Base-by-base conservation (phyloP, 352 stramenopile species). In the Pythium graminicola region DNA sequence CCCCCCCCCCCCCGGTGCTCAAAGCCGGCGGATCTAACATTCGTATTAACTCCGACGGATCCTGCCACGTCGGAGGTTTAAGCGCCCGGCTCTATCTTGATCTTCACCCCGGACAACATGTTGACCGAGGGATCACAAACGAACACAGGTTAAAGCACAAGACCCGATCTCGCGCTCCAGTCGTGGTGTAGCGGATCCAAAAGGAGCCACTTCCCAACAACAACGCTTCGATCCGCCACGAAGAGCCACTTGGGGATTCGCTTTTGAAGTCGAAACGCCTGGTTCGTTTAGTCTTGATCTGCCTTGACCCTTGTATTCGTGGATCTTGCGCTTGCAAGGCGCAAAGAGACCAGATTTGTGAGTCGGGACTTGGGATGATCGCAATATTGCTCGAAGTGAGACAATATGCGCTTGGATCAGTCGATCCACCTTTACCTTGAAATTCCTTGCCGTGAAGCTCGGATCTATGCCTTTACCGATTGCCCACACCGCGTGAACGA, bases 291-390 rank as follows among this genome's bases (percentile, higher is more conserved):
- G 22, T 31, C 24, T 47, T 47, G 40, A 13, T 33, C 14, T 35
- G 39, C 39, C 32, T 23, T 10, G 23, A 47, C 40, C 23, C 27
- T 38, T 28, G 42, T 36, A 27, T 8, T 49, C 24, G 42, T 19
- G 24, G 42, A 49, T 49, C 42, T n/a, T 49, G 42, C 42, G 42
- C 17, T 49, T 49, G 26, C 24, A 49, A 49, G 26, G 13, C 42
- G 26, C 42, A 49, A 27, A 49, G 42, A 11, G 42, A 49, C n/a
- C 42, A 24, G 24, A 36, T 46, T n/a, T 27, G 42, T 9, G 29
- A 41, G 33, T 22, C 33, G 33, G 33, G 33, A n/a, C 13, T 41
- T 16, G n/a, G 33, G 33, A 16, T 6, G 33, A 20, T 5, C 13
- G 9, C 9, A n/a, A n/a, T n/a, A 5, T 41, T 19, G 33, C 16